phyloP scores from a whole-genome alignment of 2,329 filamentous ascomycete genomes.

The Ceratocystis eucalypticola region DNA sequence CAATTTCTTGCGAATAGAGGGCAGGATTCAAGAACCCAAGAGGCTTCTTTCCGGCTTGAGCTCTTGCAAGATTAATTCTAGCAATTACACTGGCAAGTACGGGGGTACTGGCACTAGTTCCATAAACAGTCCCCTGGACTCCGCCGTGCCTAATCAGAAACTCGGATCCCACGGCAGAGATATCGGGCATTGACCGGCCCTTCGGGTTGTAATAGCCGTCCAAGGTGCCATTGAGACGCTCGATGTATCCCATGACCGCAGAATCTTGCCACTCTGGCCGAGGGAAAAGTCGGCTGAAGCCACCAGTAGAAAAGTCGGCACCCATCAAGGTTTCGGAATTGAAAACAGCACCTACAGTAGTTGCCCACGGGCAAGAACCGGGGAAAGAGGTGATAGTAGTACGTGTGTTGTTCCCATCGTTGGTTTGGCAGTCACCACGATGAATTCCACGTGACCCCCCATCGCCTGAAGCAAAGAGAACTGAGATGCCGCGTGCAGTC shows the following conservation, averaged over 20 bases:
- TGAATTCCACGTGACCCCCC: slow-evolving; percentile 33
- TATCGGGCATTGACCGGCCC: slow-evolving; percentile 38
- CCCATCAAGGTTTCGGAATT: slow-evolving; percentile 30
- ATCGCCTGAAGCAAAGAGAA: slow-evolving; percentile 41
- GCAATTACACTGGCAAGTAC: slow-evolving; percentile 42
- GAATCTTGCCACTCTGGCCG: slow-evolving; percentile 34
- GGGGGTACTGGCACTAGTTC: slow-evolving; percentile 41
- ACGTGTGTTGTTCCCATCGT: slow-evolving; percentile 43
- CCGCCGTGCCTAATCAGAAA: slow-evolving; percentile 32
- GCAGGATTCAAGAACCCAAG: slow-evolving; percentile 42
- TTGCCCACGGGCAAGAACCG: slow-evolving; percentile 54
- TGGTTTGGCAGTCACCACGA: slow-evolving; percentile 40
- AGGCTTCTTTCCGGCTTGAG: slow-evolving; percentile 34
- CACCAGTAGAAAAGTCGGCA: slow-evolving; percentile 36
- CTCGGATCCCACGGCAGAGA: slow-evolving; percentile 43
- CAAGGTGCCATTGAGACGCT: slow-evolving; percentile 31
- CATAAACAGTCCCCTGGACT: slow-evolving; percentile 25
- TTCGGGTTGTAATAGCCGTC: slow-evolving; percentile 32
- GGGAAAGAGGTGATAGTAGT: slow-evolving; percentile 51
- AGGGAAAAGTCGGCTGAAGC: slow-evolving; percentile 39
- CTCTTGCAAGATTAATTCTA: slow-evolving; percentile 40
- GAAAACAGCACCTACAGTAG: slow-evolving; percentile 47
- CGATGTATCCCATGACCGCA: slow-evolving; percentile 31
- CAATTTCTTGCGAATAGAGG: slow-evolving; percentile 32
- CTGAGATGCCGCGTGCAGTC: slow-evolving; percentile 37